Percentiles rank a stretch among this genome's conserved stretches.
Evolutionary conservation across 805 yeast species (phyloP).

Genomic region (Lachancea quebecensis): DNA sequence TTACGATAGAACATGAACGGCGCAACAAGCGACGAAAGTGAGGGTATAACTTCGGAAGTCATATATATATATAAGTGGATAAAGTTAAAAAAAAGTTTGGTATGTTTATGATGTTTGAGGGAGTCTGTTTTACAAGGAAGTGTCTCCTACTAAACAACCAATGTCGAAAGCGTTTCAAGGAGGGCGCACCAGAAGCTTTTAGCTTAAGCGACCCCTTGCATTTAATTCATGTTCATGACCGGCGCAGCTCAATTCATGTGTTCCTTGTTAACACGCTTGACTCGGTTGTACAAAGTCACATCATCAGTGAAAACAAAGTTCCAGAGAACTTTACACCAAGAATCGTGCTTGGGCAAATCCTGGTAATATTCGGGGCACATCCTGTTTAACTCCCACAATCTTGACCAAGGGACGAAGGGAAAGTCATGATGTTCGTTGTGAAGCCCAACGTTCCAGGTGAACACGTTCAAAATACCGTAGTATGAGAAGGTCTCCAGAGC

Average conservation of each 20-base stretch:
- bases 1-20: not conserved
- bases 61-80: not conserved
- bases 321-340: constrained; percentile 73
- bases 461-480: constrained; percentile 68
- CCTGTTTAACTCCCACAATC: constrained; percentile 52
- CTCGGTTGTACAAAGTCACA: constrained; percentile 73
- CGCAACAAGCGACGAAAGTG: not conserved
- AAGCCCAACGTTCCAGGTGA: constrained; percentile 91
- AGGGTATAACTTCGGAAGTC: not conserved
- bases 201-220: too few relatives aligned
- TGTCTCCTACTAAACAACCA: too few relatives aligned
- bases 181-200: too few relatives aligned
- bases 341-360: constrained; percentile 65
- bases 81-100: too few relatives aligned
- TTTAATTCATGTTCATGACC: too few relatives aligned
- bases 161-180: too few relatives aligned
- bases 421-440: constrained; percentile 96
- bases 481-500: constrained; percentile 80
- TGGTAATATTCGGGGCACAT: constrained; percentile 78
- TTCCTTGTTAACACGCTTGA: constrained; percentile 44
- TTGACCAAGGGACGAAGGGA: constrained; percentile 89
- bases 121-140: too few relatives aligned
- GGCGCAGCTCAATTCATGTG: not conserved
- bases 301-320: constrained; percentile 63
- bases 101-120: too few relatives aligned